phyloP scores from a whole-genome alignment of 2,329 filamentous ascomycete species.

The Microdochium nivale region DNA sequence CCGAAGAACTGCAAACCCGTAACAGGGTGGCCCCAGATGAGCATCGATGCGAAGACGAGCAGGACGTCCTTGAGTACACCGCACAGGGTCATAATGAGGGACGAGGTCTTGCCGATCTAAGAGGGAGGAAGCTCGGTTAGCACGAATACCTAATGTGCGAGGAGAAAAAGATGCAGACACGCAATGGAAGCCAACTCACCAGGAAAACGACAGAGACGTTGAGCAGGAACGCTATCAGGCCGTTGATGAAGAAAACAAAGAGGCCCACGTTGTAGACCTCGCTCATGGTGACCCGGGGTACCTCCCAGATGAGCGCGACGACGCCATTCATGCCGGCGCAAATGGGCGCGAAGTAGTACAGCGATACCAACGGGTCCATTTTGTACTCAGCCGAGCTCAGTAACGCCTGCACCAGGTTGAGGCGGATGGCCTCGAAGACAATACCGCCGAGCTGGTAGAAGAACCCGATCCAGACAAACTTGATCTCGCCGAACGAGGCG shows the following conservation, averaged over 20 bases:
- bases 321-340: constrained; percentile 75
- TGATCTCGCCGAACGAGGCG: constrained; percentile 90
- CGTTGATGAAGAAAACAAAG: constrained; percentile 66
- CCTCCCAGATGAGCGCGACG: constrained; percentile 65
- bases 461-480: constrained; percentile 77
- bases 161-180: neutral
- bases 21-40: constrained; percentile 72
- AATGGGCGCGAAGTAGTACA: constrained; percentile 84
- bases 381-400: constrained; percentile 79
- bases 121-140: constrained; percentile 15
- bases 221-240: constrained; percentile 68
- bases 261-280: constrained; percentile 69
- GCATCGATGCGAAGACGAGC: constrained; percentile 69
- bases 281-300: constrained; percentile 58
- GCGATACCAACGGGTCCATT: constrained; percentile 83
- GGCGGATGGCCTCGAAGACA: constrained; percentile 71
- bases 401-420: constrained; percentile 77
- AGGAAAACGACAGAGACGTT: constrained; percentile 83
- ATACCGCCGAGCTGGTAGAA: constrained; percentile 72
- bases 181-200: constrained; percentile 43
- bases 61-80: constrained; percentile 85
- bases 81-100: constrained; percentile 77
- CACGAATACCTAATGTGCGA: neutral
- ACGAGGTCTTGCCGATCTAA: constrained; percentile 81
- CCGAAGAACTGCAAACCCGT: constrained; percentile 72